Evolutionary conservation across 2,329 filamentous ascomycete species (phyloP).

Genomic region (Coleophoma crateriformis): DNA sequence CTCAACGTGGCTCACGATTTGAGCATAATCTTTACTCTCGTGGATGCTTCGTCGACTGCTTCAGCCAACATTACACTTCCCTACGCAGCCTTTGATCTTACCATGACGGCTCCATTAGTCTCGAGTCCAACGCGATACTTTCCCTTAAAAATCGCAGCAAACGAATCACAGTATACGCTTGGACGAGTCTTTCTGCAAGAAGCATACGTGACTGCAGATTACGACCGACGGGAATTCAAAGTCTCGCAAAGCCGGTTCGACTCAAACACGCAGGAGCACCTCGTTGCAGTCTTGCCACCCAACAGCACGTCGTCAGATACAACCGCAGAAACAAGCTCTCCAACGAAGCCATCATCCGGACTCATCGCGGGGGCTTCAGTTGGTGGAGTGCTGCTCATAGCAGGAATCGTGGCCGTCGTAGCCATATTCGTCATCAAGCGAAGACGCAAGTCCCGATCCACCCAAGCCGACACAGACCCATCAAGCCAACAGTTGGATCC

Average conservation of each 20-base stretch:
- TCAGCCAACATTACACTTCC: conserved; percentile 27
- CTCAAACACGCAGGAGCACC: not conserved
- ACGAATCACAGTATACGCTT: conserved; percentile 29
- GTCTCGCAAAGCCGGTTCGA: conserved; percentile 15
- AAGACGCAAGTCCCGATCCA: too few species aligned
- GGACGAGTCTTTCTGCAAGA: conserved; percentile 34
- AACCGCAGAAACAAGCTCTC: too few species aligned
- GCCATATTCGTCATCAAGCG: too few species aligned
- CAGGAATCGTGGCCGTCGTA: too few species aligned
- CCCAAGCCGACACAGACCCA: too few species aligned
- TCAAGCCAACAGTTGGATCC: too few species aligned
- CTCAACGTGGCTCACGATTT: conserved; percentile 21
- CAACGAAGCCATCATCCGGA: too few species aligned
- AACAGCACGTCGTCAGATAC: not conserved
- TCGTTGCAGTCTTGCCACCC: not conserved
- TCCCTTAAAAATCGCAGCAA: conserved; percentile 26
- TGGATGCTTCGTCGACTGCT: conserved; percentile 19
- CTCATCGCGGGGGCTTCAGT: too few species aligned
- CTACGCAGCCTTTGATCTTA: conserved; percentile 29
- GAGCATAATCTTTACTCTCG: conserved; percentile 27
- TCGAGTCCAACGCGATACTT: conserved; percentile 26
- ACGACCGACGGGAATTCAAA: conserved; percentile 29
- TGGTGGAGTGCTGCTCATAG: too few species aligned
- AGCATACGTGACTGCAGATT: conserved; percentile 30
- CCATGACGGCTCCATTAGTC: conserved; percentile 26